These are phyloP conservation scores for Cyclostephanos tholiformis DNA, from an alignment of 108 stramenopile genomes.

Conservation along the genomic window DNA sequence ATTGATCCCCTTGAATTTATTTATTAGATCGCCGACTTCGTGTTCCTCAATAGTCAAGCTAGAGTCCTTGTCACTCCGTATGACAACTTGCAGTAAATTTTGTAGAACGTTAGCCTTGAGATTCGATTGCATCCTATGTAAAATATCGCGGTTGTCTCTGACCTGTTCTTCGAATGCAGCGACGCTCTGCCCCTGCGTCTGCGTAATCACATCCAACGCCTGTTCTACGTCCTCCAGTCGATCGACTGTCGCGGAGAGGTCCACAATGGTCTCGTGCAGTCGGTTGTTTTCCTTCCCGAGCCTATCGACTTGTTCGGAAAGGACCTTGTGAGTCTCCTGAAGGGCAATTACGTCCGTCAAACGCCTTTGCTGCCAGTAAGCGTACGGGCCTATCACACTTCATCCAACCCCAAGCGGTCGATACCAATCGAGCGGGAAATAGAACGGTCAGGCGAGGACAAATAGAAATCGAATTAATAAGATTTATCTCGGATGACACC, in stretches of 20 bases:
- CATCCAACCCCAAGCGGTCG: constrained; percentile 1
- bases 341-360: constrained; percentile 48
- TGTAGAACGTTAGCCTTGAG: constrained; percentile 55
- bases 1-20: constrained; percentile 44
- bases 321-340: constrained; percentile 49
- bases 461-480: background rate
- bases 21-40: constrained; percentile 51
- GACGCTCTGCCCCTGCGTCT: constrained; percentile 49
- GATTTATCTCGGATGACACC: background rate
- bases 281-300: constrained; percentile 39
- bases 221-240: constrained; percentile 48
- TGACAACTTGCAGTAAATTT: constrained; percentile 53
- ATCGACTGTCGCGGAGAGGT: constrained; percentile 47
- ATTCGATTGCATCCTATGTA: constrained; percentile 52
- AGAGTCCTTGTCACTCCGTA: constrained; percentile 53
- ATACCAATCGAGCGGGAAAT: background rate
- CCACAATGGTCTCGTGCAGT: constrained; percentile 39
- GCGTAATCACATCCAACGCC: constrained; percentile 48
- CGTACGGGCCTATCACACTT: constrained; percentile 44
- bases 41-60: constrained; percentile 52
- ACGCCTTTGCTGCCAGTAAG: constrained; percentile 44
- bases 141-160: constrained; percentile 50
- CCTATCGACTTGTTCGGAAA: constrained; percentile 45
- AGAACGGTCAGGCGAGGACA: background rate
- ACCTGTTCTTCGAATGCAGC: constrained; percentile 51